Evolutionary conservation across 2,329 filamentous ascomycete species (phyloP).

Genomic region (Penicillium sclerotigenum): DNA sequence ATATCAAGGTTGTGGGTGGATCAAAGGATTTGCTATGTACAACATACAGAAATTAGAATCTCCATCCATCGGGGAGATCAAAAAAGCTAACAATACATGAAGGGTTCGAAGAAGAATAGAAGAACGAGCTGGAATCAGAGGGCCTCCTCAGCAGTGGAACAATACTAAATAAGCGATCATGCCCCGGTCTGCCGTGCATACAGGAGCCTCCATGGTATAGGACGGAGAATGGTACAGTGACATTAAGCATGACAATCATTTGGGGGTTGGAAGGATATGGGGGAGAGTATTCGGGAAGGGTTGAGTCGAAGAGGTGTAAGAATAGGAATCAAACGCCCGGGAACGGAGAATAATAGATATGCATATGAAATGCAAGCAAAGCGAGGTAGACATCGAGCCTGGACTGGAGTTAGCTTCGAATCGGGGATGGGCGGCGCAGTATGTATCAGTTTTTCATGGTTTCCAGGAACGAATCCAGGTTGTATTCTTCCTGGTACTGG

Average conservation of each 20-base stretch:
- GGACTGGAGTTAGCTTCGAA: not conserved
- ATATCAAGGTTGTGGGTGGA: not conserved
- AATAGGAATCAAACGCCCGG: not conserved
- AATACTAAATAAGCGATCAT: constrained; percentile 5
- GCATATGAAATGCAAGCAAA: not conserved
- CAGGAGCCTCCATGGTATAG: constrained; percentile 5
- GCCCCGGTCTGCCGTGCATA: constrained; percentile 6
- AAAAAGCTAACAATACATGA: constrained; percentile 26
- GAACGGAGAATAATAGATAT: not conserved
- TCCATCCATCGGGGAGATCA: constrained; percentile 12
- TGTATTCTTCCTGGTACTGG: constrained; percentile 97
- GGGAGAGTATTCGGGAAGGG: not conserved
- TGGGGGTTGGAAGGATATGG: not conserved
- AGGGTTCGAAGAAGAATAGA: constrained; percentile 10
- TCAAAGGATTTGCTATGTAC: constrained; percentile 20
- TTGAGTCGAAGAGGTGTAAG: not conserved
- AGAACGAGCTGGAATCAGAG: constrained; percentile 1
- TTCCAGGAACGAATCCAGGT: constrained; percentile 90
- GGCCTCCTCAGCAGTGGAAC: not conserved
- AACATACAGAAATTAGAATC: constrained; percentile 19
- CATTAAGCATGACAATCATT: constrained; percentile 12
- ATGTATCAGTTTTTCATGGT: constrained; percentile 67
- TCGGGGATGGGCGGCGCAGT: not conserved
- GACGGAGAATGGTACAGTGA: constrained; percentile 8
- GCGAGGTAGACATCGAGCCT: not conserved